phyloP scores from a whole-genome alignment of 208 protist species.

The Trypanosomatidae sp. region DNA sequence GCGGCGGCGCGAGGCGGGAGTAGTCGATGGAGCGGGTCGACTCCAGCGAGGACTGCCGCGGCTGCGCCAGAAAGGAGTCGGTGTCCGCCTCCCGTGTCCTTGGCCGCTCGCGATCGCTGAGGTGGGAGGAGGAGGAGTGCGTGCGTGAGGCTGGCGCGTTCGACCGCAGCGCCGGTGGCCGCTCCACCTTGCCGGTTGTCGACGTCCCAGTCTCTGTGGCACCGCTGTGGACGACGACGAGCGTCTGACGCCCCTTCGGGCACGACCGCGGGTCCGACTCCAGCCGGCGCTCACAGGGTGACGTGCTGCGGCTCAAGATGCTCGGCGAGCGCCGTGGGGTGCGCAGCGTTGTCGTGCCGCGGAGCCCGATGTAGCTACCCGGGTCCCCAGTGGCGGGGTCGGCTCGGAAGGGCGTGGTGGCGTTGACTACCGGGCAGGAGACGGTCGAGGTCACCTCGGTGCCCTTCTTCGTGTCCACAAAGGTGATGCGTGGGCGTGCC shows the following conservation, averaged over 20 bases:
- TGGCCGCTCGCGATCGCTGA: conserved; percentile 7
- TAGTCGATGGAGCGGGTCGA: conserved; percentile 35
- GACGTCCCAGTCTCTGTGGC: conserved; percentile 12
- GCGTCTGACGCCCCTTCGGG: conserved; percentile 61
- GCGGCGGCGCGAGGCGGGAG: conserved; percentile 40
- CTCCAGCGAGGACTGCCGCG: conserved; percentile 15
- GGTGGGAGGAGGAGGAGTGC: conserved; percentile 16
- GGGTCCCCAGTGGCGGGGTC: conserved; percentile 31
- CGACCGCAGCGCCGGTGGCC: conserved; percentile 8
- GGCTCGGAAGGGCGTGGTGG: conserved; percentile 31
- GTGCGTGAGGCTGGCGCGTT: conserved; percentile 11
- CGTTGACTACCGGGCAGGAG: conserved; percentile 52
- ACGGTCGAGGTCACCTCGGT: conserved; percentile 42
- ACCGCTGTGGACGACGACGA: conserved; percentile 32
- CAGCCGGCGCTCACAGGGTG: conserved; percentile 47
- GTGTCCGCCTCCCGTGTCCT: conserved; percentile 5
- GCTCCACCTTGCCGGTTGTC: conserved; percentile 9
- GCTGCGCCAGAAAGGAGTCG: conserved; percentile 3
- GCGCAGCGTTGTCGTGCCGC: conserved; percentile 48
- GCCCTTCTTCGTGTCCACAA: conserved; percentile 80
- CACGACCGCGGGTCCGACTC: conserved; percentile 68
- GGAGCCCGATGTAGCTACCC: conserved; percentile 46
- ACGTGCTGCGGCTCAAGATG: conserved; percentile 75
- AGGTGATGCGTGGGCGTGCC: conserved; percentile 48
- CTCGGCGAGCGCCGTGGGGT: conserved; percentile 46